These are phyloP conservation scores for Leccinum griseonigrum DNA, from an alignment of 1,284 basidiomycete species.

Conservation along the genomic window DNA sequence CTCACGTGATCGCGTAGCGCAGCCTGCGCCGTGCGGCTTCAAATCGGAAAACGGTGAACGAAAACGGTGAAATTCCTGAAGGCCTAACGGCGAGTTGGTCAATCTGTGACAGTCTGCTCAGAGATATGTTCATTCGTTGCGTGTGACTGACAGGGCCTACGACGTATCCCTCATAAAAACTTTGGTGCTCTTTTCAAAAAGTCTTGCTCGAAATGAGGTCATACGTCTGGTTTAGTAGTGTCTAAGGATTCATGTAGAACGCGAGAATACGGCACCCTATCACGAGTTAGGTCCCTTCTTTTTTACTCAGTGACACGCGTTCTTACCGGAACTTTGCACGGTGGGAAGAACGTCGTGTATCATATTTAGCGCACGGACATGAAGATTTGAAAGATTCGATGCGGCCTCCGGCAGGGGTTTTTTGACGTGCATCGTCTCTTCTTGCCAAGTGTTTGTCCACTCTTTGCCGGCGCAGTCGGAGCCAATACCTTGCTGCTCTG, in stretches of 20 bases:
- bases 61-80: neutral
- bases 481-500: neutral
- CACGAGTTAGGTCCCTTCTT: neutral
- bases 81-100: neutral
- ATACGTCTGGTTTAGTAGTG: conserved; percentile 1
- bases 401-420: neutral
- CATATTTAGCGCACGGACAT: neutral
- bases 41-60: neutral
- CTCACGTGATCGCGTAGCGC: neutral
- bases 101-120: too few species aligned
- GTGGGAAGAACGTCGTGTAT: neutral
- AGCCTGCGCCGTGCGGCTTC: neutral
- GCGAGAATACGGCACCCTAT: conserved; percentile 11
- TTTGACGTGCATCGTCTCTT: neutral
- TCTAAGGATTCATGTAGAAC: conserved; percentile 5
- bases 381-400: too few species aligned
- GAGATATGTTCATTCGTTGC: conserved; percentile 1
- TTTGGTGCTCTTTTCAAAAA: conserved; percentile 10
- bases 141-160: conserved; percentile 9
- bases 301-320: neutral
- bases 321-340: neutral
- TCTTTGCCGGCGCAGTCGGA: neutral
- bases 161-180: conserved; percentile 6
- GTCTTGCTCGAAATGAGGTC: conserved; percentile 16
- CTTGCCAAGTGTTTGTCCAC: neutral